Percentiles rank a stretch among this genome's conserved stretches.
Conservation (phyloP, 768 basidiomycete species). For the Amylocystis lapponica region DNA sequence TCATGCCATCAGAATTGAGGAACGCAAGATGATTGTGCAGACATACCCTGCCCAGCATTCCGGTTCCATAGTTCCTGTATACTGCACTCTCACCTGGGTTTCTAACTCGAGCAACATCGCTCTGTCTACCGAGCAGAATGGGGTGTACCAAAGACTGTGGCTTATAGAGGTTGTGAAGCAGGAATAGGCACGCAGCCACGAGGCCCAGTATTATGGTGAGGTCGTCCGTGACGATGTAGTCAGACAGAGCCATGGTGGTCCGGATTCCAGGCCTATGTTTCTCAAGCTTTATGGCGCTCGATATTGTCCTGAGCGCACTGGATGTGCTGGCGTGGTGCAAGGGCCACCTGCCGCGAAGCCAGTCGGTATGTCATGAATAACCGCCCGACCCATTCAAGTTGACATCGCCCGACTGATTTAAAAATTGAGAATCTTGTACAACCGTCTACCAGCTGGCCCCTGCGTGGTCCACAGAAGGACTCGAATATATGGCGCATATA, state of each 20-base stretch:
- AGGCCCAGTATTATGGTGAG: conserved; percentile 72
- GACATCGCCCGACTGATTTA: too few relatives aligned
- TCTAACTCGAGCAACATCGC: conserved; percentile 79
- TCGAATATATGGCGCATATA: too few relatives aligned
- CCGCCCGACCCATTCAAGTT: too few relatives aligned
- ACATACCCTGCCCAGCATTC: conserved; percentile 73
- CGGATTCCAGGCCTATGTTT: too few relatives aligned
- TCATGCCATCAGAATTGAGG: not conserved
- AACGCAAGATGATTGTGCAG: too few relatives aligned
- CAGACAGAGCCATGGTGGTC: conserved; percentile 37
- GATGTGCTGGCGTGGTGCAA: not conserved
- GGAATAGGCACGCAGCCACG: conserved; percentile 69
- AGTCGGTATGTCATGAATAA: too few relatives aligned
- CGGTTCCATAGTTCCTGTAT: conserved; percentile 88
- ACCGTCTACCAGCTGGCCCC: too few relatives aligned
- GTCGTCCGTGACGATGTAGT: conserved; percentile 72
- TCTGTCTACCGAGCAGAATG: conserved; percentile 88
- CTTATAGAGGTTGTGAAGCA: conserved; percentile 72
- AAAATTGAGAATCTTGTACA: too few relatives aligned
- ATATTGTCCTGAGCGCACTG: not conserved
- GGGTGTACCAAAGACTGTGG: conserved; percentile 88
- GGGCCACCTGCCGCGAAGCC: not conserved
- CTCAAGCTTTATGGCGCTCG: too few relatives aligned
- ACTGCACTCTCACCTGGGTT: conserved; percentile 80
- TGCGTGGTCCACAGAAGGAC: too few relatives aligned